Evolutionary conservation across 495 filamentous ascomycete genomes (phyloP), one percentile per base, ranked within the genome.

Genomic region (Tuber microsphaerosporum): DNA sequence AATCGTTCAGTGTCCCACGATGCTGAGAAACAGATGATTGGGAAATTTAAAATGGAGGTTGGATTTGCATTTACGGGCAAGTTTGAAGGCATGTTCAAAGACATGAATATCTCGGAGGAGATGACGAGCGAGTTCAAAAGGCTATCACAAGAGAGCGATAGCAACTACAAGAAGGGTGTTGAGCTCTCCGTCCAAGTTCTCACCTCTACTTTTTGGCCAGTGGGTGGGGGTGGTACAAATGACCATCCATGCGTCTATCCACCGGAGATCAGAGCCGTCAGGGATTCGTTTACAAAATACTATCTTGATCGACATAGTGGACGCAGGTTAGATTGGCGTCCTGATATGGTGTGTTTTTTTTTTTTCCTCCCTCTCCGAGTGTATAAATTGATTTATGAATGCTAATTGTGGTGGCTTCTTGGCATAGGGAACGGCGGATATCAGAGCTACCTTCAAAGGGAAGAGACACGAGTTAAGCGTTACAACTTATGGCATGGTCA

Each of bases 11-110:
- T 93, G 74, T 96, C 92, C 80, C 92, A 91, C 81, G 94, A 97
- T 82, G 91, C 91, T 0, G 95, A 99, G 85, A 92, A 94, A 81
- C 91, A 94, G 77, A 97, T 99, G 91, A 96, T 98, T 70, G 91
- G 90, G 2, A 91, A 94, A 75, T 96, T 99, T 92, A 97, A 97
- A 85, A 87, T 94, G 78, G 94, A 97, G 83, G 89, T 98, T 70
- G 95, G 95, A 44, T 97, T 97, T 78, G 89, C 92, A 71, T 99
- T 99, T 83, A 98, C 96, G 0, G 85, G 89, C 78, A 94, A 95
- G 79, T 88, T 98, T 39, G 95, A 99, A 82, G 89, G 93, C 73
- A 99, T 99, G 95, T 99, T 99, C 84, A 97, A 92, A 84, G 95
- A 99, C 81, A 97, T 99, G 91, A 88, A 91, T 34, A 86, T 94